A percentile compares a stretch with the other conserved stretches of the same genome.
Conservation (phyloP, 2,329 filamentous ascomycete species). For the Stemphylium beticola region DNA sequence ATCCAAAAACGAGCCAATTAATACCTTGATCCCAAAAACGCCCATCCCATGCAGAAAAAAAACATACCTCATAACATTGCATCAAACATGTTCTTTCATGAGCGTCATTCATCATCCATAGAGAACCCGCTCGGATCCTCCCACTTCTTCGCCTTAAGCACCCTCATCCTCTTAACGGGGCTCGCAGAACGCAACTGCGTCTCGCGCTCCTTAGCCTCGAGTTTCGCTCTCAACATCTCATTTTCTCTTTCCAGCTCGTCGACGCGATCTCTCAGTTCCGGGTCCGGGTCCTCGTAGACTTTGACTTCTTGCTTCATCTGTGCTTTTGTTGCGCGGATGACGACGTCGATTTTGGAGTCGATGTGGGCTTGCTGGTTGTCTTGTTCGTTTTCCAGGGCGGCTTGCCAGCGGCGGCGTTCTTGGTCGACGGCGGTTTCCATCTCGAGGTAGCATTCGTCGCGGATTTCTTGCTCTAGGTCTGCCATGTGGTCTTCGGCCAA, state of each 20-base stretch:
- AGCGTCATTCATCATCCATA: slow-evolving; percentile 25
- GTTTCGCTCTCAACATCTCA: slow-evolving; percentile 42
- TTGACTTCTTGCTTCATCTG: slow-evolving; percentile 48
- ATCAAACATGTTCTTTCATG: not conserved
- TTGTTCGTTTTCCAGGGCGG: slow-evolving; percentile 74
- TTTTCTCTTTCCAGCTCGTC: slow-evolving; percentile 55
- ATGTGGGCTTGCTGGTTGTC: slow-evolving; percentile 84
- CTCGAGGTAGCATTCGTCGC: slow-evolving; percentile 86
- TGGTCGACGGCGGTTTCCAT: slow-evolving; percentile 79
- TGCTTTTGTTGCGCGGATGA: slow-evolving; percentile 61
- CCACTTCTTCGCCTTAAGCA: slow-evolving; percentile 58
- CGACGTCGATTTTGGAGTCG: slow-evolving; percentile 83
- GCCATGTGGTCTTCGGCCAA: slow-evolving; percentile 69
- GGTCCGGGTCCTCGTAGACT: slow-evolving; percentile 52
- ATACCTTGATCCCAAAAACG: not conserved
- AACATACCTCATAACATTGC: slow-evolving; percentile 1
- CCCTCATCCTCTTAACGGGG: slow-evolving; percentile 57
- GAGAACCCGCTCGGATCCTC: slow-evolving; percentile 40
- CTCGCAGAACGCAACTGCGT: slow-evolving; percentile 46
- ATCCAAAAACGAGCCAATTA: not conserved
- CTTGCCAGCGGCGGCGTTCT: slow-evolving; percentile 83
- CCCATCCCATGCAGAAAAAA: slow-evolving; percentile 5
- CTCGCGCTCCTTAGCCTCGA: slow-evolving; percentile 52
- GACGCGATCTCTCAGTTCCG: slow-evolving; percentile 45
- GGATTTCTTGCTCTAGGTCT: slow-evolving; percentile 81